phyloP scores from a whole-genome alignment of 768 basidiomycete genomes.

The Pluteus cervinus region DNA sequence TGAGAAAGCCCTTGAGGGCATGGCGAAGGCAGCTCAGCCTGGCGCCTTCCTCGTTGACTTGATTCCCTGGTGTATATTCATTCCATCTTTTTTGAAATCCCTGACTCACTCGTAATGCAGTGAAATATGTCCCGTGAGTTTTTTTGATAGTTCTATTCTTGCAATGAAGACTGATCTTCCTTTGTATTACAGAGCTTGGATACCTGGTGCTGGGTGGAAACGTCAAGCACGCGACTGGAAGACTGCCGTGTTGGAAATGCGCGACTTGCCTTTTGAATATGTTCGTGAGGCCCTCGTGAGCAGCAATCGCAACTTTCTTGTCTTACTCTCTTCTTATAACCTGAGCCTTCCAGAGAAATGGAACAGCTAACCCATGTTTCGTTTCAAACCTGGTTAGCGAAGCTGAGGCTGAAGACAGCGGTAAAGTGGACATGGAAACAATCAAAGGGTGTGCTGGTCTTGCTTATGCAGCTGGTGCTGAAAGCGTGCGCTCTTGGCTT shows the following conservation, averaged over 20 bases:
- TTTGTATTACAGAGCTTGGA: slow-evolving; percentile 27
- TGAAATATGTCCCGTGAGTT: slow-evolving; percentile 43
- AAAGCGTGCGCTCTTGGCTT: slow-evolving; percentile 25
- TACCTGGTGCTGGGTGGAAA: slow-evolving; percentile 10
- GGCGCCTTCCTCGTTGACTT: slow-evolving; percentile 50
- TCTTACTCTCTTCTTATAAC: not conserved
- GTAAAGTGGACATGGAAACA: slow-evolving; percentile 13
- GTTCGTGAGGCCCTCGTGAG: slow-evolving; percentile 33
- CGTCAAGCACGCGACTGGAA: slow-evolving; percentile 37
- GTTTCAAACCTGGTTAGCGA: slow-evolving; percentile 23
- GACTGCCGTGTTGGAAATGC: slow-evolving; percentile 40
- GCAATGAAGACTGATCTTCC: not conserved
- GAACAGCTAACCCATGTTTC: slow-evolving; percentile 27
- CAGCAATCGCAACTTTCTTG: too few relatives aligned
- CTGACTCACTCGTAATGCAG: slow-evolving; percentile 16
- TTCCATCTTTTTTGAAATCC: not conserved
- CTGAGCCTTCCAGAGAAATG: slow-evolving; percentile 18
- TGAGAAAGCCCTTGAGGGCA: slow-evolving; percentile 44
- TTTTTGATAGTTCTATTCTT: not conserved
- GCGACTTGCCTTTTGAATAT: slow-evolving; percentile 33
- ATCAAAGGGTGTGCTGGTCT: slow-evolving; percentile 31
- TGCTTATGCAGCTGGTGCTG: slow-evolving; percentile 37
- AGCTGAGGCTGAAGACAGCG: slow-evolving; percentile 12
- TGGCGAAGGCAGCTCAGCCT: slow-evolving; percentile 43
- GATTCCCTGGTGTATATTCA: slow-evolving; percentile 31